Conservation (phyloP, 768 basidiomycete species). For the Leccinum disarticulatum region DNA sequence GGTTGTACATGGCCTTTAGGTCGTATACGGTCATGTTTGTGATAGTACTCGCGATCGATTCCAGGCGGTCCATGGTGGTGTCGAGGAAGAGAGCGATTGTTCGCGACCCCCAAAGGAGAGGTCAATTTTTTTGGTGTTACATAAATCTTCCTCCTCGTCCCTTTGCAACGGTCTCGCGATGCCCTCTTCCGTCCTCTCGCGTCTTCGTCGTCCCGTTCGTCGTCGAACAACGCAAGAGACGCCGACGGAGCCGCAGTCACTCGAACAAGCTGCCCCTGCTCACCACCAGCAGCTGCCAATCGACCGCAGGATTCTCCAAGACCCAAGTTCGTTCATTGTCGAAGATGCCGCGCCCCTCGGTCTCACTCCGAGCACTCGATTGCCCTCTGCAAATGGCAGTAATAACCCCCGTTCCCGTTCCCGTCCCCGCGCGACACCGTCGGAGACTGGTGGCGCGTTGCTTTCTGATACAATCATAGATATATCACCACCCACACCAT, state of each 20-base stretch:
- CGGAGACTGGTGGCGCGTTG: neutral
- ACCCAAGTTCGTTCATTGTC: slow-evolving; percentile 29
- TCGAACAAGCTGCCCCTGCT: neutral
- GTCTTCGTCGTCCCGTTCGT: slow-evolving; percentile 30
- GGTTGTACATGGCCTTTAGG: slow-evolving; percentile 91
- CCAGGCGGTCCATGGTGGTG: slow-evolving; percentile 72
- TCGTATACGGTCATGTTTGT: slow-evolving; percentile 90
- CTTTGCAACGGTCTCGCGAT: neutral
- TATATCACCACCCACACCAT: slow-evolving; percentile 12
- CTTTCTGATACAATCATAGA: slow-evolving; percentile 5
- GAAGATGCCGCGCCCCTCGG: slow-evolving; percentile 15
- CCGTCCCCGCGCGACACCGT: slow-evolving; percentile 6
- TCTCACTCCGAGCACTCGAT: slow-evolving; percentile 31
- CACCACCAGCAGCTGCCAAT: slow-evolving; percentile 14
- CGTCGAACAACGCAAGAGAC: slow-evolving; percentile 21
- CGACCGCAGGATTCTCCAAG: slow-evolving; percentile 30
- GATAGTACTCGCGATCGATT: slow-evolving; percentile 69
- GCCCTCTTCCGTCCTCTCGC: slow-evolving; percentile 34
- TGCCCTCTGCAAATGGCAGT: slow-evolving; percentile 11
- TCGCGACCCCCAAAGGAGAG: slow-evolving; percentile 28
- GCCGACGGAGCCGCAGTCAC: neutral
- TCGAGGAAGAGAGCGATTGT: neutral
- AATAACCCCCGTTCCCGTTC: slow-evolving; percentile 6
- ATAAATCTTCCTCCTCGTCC: neutral
- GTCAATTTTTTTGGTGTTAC: slow-evolving; percentile 12